phyloP scores from a whole-genome alignment of 371 early-diverging fungal genomes.

The Haplosporangium sp. region DNA sequence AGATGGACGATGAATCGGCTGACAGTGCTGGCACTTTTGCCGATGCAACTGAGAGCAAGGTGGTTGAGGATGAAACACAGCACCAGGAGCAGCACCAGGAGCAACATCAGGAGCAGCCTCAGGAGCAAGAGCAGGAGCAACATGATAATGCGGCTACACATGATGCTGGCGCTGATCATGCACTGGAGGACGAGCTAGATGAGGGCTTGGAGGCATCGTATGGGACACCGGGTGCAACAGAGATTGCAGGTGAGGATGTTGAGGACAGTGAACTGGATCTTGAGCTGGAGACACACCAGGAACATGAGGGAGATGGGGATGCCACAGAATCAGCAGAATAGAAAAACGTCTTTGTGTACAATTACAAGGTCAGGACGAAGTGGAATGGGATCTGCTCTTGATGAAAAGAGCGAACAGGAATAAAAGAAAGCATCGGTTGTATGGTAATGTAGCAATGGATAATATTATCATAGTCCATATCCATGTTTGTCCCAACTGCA shows the following conservation, averaged over 20 bases:
- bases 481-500: too few species aligned
- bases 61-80: background rate
- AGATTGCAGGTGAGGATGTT: slow-evolving; percentile 18
- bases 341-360: background rate
- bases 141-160: background rate
- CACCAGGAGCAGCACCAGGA: slow-evolving; percentile 5
- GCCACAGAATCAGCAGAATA: slow-evolving; percentile 32
- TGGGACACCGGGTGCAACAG: slow-evolving; percentile 23
- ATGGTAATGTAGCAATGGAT: background rate
- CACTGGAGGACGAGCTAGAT: slow-evolving; percentile 35
- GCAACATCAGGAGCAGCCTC: slow-evolving; percentile 2
- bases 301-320: slow-evolving; percentile 32
- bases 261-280: slow-evolving; percentile 37
- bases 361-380: background rate
- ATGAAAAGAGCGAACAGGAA: too few species aligned
- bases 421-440: background rate
- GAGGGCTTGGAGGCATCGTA: slow-evolving; percentile 21
- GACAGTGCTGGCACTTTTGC: background rate
- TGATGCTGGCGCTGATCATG: slow-evolving; percentile 12
- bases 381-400: too few species aligned
- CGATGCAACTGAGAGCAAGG: background rate
- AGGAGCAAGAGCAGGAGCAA: slow-evolving; percentile 13
- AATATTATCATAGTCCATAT: too few species aligned
- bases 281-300: slow-evolving; percentile 35
- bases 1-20: slow-evolving; percentile 26